Base-by-base conservation (phyloP, 345 rosid genomes). In the Syzygium oleosum region DNA sequence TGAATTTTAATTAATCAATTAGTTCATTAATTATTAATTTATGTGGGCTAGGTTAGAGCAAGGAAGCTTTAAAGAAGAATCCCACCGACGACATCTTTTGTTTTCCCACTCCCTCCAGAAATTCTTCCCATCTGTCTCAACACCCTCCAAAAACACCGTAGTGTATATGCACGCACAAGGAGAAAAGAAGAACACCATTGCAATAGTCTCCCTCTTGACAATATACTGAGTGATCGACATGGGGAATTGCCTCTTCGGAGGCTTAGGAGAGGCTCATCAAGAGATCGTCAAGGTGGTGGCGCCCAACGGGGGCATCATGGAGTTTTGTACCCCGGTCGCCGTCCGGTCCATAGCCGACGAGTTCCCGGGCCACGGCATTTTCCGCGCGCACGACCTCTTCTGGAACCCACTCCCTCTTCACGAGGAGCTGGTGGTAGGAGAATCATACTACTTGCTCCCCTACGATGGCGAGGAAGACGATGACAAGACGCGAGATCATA, bases 161-260 rank as follows among this genome's bases (percentile, higher is more conserved):
- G 78, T 3, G 49, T 11, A 25, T 38, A 38, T 23, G 34, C 52
- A 46, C 31, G 2, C 63, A 46, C 31, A 13, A 51, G 23, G 55
- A 51, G 51, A 51, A 86, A 58, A 41, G 52, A 43, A 43, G 51
- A 65, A 43, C 25, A 41, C 0, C 80, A 73, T 5, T 38, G 49
- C 83, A 38, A 73, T 38, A 38, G 3, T 4, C 13, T 73, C 27
- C 23, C 83, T 73, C 83, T 73, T 38, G 49, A 38, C 49, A 1
- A 10, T 73, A 73, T 73, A 38, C 83, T 16, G 19, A 78, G 21
- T 4, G 77, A 21, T 29, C 15, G 38, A 38, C 19, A 95, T 97
- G 99, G 97, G 98, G 19, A 96, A 96, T 89, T 96, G 99, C 90
- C 87, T 97, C 65, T 92, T 96, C 73, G 98, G 97, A 90, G 98